Evolutionary conservation across 495 filamentous ascomycete genomes (phyloP).

Genomic region (Xylaria longipes): DNA sequence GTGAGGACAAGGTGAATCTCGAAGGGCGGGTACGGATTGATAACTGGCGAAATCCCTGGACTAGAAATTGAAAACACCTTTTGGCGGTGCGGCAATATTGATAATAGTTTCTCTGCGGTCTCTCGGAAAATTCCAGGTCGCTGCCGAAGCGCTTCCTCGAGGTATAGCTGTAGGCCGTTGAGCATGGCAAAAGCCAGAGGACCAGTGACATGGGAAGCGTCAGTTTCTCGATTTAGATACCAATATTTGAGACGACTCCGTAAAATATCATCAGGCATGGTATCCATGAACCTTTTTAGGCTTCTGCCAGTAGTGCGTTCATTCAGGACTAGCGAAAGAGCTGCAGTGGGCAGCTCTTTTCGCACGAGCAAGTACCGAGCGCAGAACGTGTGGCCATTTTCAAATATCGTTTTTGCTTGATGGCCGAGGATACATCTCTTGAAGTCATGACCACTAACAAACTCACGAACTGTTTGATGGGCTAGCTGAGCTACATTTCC

Average conservation of each 20-base stretch:
- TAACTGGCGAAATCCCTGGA: too few relatives aligned
- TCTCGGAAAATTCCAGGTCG: neutral
- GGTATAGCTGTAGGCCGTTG: constrained; percentile 19
- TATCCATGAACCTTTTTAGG: constrained; percentile 25
- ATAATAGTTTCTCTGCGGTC: neutral
- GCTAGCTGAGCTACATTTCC: constrained; percentile 9
- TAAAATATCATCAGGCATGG: constrained; percentile 6
- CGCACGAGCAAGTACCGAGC: constrained; percentile 9
- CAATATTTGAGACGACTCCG: too few relatives aligned
- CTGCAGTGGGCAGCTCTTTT: neutral
- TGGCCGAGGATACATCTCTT: constrained; percentile 16
- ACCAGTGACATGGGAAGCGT: neutral
- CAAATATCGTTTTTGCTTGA: constrained; percentile 3
- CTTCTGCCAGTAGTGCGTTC: constrained; percentile 25
- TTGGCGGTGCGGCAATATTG: neutral
- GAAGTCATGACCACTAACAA: constrained; percentile 20
- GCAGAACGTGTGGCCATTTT: constrained; percentile 24
- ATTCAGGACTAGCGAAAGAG: neutral
- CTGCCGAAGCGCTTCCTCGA: constrained; percentile 14
- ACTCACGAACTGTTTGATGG: constrained; percentile 30
- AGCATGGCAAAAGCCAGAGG: neutral
- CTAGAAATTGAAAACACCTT: too few relatives aligned
- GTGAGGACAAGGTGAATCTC: too few relatives aligned
- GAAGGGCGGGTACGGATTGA: too few relatives aligned
- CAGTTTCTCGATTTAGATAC: too few relatives aligned